Evolutionary conservation across 2,329 filamentous ascomycete genomes (phyloP).

Genomic region (Decorospora gaudefroyi): DNA sequence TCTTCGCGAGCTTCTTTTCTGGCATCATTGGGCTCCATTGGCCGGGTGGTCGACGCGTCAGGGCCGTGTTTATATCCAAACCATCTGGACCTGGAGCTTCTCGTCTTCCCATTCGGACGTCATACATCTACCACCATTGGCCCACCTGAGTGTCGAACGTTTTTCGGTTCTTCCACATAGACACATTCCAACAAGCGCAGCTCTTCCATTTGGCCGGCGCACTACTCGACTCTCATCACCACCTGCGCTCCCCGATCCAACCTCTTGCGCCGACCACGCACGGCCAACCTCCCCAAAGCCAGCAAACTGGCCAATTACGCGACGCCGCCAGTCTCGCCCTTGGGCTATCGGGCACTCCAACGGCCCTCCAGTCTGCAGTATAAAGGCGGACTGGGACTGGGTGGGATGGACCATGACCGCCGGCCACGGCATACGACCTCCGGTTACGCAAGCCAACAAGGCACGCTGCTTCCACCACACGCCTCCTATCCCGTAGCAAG

Average conservation of each 20-base stretch:
- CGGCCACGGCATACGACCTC: conserved; percentile 74
- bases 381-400: conserved; percentile 57
- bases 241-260: conserved; percentile 7
- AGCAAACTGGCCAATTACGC: conserved; percentile 69
- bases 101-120: conserved; percentile 36
- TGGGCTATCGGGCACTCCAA: conserved; percentile 64
- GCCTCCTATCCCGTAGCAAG: conserved; percentile 52
- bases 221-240: conserved; percentile 13
- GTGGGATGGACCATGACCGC: conserved; percentile 77
- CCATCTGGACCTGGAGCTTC: conserved; percentile 38
- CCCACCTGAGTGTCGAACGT: conserved; percentile 14
- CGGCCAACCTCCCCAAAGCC: conserved; percentile 33
- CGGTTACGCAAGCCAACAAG: conserved; percentile 61
- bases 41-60: conserved; percentile 42
- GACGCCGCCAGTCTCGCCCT: conserved; percentile 66
- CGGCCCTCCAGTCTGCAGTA: conserved; percentile 61
- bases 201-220: conserved; percentile 17
- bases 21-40: conserved; percentile 45
- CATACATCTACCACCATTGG: conserved; percentile 25
- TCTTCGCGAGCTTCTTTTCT: conserved; percentile 42
- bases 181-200: conserved; percentile 16
- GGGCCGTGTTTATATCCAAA: conserved; percentile 47
- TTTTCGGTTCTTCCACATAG: conserved; percentile 15
- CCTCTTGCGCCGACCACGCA: conserved; percentile 24
- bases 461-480: conserved; percentile 53